A percentile compares a stretch with the other conserved stretches of the same genome.
Conservation (phyloP, 2,329 filamentous ascomycete genomes). For the Exophiala viscosa region DNA sequence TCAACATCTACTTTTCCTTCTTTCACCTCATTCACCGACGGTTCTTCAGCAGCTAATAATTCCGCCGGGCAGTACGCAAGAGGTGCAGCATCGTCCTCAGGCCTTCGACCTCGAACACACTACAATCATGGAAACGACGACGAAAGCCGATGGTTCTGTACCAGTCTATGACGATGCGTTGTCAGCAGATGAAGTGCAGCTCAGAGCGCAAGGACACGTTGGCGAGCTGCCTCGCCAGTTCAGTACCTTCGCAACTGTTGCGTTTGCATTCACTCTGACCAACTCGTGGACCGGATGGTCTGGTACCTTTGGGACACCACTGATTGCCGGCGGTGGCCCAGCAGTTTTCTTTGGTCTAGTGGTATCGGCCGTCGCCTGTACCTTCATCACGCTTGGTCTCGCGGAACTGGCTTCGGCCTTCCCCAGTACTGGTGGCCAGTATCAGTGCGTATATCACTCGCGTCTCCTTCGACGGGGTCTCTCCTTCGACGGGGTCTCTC, state of each 20-base stretch:
- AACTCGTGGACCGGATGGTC: slow-evolving; percentile 35
- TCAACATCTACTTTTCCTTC: too few relatives aligned
- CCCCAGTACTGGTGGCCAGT: slow-evolving; percentile 31
- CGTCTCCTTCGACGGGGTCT: too few relatives aligned
- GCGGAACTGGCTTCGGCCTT: slow-evolving; percentile 31
- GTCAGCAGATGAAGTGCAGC: slow-evolving; percentile 10
- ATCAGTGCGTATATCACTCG: too few relatives aligned
- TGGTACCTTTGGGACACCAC: slow-evolving; percentile 22
- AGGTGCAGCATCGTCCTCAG: too few relatives aligned
- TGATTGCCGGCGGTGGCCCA: slow-evolving; percentile 30
- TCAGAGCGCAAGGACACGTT: slow-evolving; percentile 11
- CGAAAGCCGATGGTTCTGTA: too few relatives aligned
- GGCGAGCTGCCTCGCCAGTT: slow-evolving; percentile 26
- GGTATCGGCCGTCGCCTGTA: slow-evolving; percentile 26
- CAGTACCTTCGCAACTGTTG: slow-evolving; percentile 24
- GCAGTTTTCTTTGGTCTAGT: slow-evolving; percentile 28
- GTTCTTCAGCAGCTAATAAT: too few relatives aligned
- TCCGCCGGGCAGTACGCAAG: too few relatives aligned
- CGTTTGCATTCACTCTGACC: slow-evolving; percentile 31
- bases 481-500: too few relatives aligned
- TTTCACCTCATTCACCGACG: too few relatives aligned
- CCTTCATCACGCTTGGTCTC: slow-evolving; percentile 27
- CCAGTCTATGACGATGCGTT: neutral
- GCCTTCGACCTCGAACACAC: too few relatives aligned
- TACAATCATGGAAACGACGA: too few relatives aligned